These are phyloP conservation scores for Eucalyptus sp. DNA, from an alignment of 345 rosid genomes.

Conservation along the genomic window DNA sequence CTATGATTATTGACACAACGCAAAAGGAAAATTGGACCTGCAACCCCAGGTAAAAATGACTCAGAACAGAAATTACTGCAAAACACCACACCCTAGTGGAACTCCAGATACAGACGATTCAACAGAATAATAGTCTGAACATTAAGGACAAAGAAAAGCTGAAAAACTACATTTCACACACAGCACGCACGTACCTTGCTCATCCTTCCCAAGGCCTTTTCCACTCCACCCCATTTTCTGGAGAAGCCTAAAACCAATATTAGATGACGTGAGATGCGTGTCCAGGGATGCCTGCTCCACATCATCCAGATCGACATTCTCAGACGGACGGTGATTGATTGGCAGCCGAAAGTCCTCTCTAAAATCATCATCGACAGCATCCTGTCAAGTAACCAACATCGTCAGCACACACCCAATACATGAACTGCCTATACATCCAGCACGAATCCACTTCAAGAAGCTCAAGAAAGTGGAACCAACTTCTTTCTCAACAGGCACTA, in stretches of 20 bases:
- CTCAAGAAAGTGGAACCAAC: neutral
- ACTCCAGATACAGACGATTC: neutral
- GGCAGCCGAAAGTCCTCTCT: slow-evolving; percentile 74
- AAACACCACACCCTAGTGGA: neutral
- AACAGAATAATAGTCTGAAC: neutral
- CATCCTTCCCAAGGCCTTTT: slow-evolving; percentile 91
- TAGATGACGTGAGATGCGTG: slow-evolving; percentile 67
- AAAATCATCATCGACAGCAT: slow-evolving; percentile 41
- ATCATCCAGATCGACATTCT: slow-evolving; percentile 75
- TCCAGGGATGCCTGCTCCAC: slow-evolving; percentile 91
- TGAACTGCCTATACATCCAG: neutral
- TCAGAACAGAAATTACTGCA: neutral
- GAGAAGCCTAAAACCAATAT: slow-evolving; percentile 89
- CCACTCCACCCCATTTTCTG: slow-evolving; percentile 99
- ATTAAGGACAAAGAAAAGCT: neutral
- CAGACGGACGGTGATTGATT: slow-evolving; percentile 54
- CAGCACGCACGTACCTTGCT: slow-evolving; percentile 42
- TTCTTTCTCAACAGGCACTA: neutral
- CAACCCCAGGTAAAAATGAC: neutral
- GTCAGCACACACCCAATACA: neutral
- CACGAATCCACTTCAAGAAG: neutral
- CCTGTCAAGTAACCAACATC: neutral
- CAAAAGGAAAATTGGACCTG: neutral
- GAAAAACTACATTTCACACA: neutral
- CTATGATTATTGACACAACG: neutral